Evolutionary conservation across 1,284 basidiomycete genomes (phyloP).

Genomic region (Tilletiaria anomala): DNA sequence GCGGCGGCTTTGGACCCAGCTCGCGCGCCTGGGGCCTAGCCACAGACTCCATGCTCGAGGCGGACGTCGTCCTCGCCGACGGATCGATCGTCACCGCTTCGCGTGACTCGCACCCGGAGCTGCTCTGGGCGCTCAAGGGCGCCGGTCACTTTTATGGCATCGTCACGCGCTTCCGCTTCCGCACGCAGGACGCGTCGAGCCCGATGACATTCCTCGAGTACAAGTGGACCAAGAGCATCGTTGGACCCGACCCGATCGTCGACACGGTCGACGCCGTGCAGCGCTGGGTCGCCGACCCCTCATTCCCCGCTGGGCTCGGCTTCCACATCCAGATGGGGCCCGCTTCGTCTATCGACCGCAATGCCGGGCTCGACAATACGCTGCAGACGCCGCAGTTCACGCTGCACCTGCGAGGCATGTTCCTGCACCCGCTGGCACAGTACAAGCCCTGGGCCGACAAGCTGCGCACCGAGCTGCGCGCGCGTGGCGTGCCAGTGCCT

Average conservation of each 20-base stretch:
- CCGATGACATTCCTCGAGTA: slow-evolving; percentile 17
- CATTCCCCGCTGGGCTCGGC: slow-evolving; percentile 13
- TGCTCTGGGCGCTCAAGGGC: slow-evolving; percentile 36
- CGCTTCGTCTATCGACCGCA: slow-evolving; percentile 2
- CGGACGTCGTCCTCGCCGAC: slow-evolving; percentile 39
- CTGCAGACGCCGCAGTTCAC: no score
- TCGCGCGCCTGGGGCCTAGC: slow-evolving; percentile 36
- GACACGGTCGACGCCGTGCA: slow-evolving; percentile 17
- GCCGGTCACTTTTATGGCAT: slow-evolving; percentile 38
- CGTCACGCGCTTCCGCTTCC: slow-evolving; percentile 29
- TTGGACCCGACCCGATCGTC: slow-evolving; percentile 6
- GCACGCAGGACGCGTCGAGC: slow-evolving; percentile 19
- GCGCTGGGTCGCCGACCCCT: slow-evolving; percentile 3
- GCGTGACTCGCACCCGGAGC: slow-evolving; percentile 11
- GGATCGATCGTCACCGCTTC: slow-evolving; percentile 24
- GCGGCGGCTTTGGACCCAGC: slow-evolving; percentile 34
- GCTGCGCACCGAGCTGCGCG: slow-evolving; percentile 7
- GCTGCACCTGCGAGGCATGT: slow-evolving; percentile 19
- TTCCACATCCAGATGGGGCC: slow-evolving; percentile 21
- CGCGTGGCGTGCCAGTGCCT: slow-evolving; percentile 10
- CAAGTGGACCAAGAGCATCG: slow-evolving; percentile 13
- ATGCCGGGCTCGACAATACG: not conserved
- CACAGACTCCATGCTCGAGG: slow-evolving; percentile 30
- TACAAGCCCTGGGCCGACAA: slow-evolving; percentile 3
- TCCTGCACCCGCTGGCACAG: slow-evolving; percentile 6